phyloP scores from a whole-genome alignment of 2,329 filamentous ascomycete genomes.

The Neurospora sp. region DNA sequence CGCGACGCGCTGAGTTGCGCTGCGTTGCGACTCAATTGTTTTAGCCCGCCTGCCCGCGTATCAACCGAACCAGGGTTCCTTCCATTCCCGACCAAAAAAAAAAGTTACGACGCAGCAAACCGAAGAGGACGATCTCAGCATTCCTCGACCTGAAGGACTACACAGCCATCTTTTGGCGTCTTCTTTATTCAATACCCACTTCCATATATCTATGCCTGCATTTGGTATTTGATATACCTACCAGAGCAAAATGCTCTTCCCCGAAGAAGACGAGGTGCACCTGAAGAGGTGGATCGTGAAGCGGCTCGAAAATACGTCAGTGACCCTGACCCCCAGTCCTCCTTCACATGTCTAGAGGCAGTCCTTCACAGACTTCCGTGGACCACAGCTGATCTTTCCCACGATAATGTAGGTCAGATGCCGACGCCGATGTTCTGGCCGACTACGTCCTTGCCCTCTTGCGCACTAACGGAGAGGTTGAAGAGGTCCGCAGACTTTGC shows the following conservation, averaged over 20 bases:
- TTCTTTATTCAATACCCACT: background rate
- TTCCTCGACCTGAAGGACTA: background rate
- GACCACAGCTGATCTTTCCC: constrained; percentile 1
- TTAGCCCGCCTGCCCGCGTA: background rate
- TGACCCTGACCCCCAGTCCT: constrained; percentile 10
- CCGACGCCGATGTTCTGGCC: constrained; percentile 71
- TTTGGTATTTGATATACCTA: constrained; percentile 1
- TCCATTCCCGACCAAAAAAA: background rate
- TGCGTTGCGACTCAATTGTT: background rate
- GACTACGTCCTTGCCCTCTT: constrained; percentile 77
- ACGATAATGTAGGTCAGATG: constrained; percentile 51
- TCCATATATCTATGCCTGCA: background rate
- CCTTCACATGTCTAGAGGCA: background rate
- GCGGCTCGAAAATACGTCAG: constrained; percentile 65
- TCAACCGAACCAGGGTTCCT: background rate
- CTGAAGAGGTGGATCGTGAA: constrained; percentile 73
- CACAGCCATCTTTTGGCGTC: background rate
- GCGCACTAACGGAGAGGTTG: constrained; percentile 55
- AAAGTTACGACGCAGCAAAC: background rate
- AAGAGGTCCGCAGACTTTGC: constrained; percentile 57
- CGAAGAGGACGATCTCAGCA: background rate
- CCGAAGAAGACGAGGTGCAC: constrained; percentile 49
- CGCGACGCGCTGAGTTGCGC: background rate
- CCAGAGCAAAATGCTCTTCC: constrained; percentile 44
- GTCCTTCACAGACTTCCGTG: background rate